Base-by-base conservation (phyloP, 2,329 filamentous ascomycete genomes). In the Nannizziopsis barbatae region DNA sequence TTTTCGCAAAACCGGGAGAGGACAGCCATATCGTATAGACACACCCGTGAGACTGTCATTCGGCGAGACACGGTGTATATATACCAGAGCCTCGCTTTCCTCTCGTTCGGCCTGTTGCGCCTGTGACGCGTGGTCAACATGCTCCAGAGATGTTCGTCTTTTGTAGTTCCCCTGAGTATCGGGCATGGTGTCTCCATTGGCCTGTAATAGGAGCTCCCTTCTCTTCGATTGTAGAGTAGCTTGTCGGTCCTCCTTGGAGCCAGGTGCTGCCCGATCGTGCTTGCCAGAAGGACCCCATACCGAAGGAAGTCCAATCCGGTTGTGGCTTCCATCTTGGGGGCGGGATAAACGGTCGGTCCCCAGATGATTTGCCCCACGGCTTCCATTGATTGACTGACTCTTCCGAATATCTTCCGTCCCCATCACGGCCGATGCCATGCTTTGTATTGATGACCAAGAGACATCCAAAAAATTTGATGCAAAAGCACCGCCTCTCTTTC, bases 31-130 rank as follows among this genome's bases (percentile, higher is more conserved):
- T 58, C 83, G 85, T 55, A 98, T 81, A 45, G 92, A 84, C 44
- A 98, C 81, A 2, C 92, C 90, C 1, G 89, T 88, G 57, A 96
- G 81, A 1, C 88, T 96, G 67, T 98, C 92, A 39, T 77, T 77
- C 11, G 82, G 77, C 57, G 82, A 77, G 14, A 96, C 86, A 58
- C 84, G 81, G 66, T 98, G 92, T 45, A 96, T 74, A 64, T 96
- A 98, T 14, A 90, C 89, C 53, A 96, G 70, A 17, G 86, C 84
- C 56, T 93, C 84, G 56, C 80, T 75, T 43, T 79, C 74, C 31
- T 83, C 79, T 31, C 79, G 74, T 44, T 81, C 76, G 9, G 62
- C 60, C 8, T 38, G 42, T 30, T 63, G 60, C 27, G 64, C 58
- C 35, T 56, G 52, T 9, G 56, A 55, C n/a, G 53, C 53, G 8